Conservation (phyloP, 306 rosid species). For the Pueraria montana region DNA sequence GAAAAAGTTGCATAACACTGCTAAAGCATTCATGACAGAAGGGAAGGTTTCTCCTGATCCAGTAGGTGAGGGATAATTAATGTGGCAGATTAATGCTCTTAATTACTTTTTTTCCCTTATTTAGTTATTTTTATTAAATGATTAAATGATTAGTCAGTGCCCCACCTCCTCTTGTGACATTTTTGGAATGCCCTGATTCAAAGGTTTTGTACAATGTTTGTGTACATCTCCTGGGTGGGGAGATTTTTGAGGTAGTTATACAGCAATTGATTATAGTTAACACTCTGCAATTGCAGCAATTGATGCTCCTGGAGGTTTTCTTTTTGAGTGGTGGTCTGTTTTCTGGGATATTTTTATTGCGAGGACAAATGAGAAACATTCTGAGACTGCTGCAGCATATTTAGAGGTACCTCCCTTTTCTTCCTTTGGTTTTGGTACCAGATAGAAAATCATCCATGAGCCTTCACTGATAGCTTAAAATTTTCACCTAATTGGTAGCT, state of each 20-base stretch:
- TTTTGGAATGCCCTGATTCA: conserved; percentile 38
- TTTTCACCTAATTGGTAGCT: conserved; percentile 22
- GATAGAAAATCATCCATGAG: conserved; percentile 8
- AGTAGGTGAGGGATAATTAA: conserved; percentile 71
- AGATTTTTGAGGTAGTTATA: background rate
- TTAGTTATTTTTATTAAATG: conserved; percentile 15
- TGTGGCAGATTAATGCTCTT: conserved; percentile 2
- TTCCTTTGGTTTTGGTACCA: conserved; percentile 18
- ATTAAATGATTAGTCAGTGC: conserved; percentile 18
- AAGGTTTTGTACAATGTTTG: conserved; percentile 2
- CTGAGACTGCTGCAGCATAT: conserved; percentile 90
- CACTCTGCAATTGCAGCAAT: conserved; percentile 72
- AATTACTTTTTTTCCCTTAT: background rate
- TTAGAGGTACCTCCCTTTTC: conserved; percentile 67
- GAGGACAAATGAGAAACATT: conserved; percentile 93
- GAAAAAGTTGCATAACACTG: conserved; percentile 92
- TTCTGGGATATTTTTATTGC: conserved; percentile 96
- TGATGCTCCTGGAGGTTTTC: conserved; percentile 99
- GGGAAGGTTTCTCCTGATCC: conserved; percentile 98
- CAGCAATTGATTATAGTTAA: conserved; percentile 31
- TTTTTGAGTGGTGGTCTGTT: conserved; percentile 99
- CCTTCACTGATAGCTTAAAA: conserved; percentile 17
- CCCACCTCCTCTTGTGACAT: conserved; percentile 1
- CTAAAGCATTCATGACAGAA: conserved; percentile 92
- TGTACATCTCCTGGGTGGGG: conserved; percentile 7